Base-by-base conservation (phyloP, 2,329 filamentous ascomycete species). In the Colletotrichum australisinense region DNA sequence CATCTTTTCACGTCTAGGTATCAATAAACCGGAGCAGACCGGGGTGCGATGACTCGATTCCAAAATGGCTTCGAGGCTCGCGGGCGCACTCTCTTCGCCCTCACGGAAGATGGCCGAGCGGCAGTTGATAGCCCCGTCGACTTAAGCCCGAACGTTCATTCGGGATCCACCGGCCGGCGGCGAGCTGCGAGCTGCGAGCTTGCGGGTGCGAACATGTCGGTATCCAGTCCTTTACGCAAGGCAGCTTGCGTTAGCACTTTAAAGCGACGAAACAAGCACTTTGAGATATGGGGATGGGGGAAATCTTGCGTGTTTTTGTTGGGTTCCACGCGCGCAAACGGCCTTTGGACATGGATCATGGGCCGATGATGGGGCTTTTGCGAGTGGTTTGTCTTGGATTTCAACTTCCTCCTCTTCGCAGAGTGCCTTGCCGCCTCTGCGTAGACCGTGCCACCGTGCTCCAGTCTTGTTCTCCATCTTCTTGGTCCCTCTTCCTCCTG, bases 71-170 rank as follows among this genome's bases (percentile, higher is more conserved):
- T 58, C 14, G 38, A 16, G 14, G 38, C 35, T 38, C 64, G 64
- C 58, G 69, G 69, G 69, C 67, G 67, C 26, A 60, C 30, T 30
- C 14, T 42, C 42, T 22, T 49, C 38, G 19, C 42, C 42, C 66
- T 65, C 70, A 70, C 70, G 70, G 70, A 73, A 65, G 67, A 65
- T 73, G 70, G 59, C 70, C 70, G 70, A 73, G 67, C 60, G 59
- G 52, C 66, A 69, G 66, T 70, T 65, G 32, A 30, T 32, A 49
- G 52, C 55, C 70, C 70, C 70, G 60, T 60, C 55, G 66, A 65
- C 46, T 60, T 70, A 70, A 35, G 42, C 55, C 59, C 46, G 60
- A 70, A 35, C 46, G 58, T 22, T n/a, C 30, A 32, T 14, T 46
- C 26, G 26, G 42, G 16, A 4, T 19, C 70, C 60, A 69, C 59